Evolutionary conservation across 495 filamentous ascomycete species (phyloP), one percentile per base, ranked within the genome.

Genomic region (Astrothelium macrocarpum): DNA sequence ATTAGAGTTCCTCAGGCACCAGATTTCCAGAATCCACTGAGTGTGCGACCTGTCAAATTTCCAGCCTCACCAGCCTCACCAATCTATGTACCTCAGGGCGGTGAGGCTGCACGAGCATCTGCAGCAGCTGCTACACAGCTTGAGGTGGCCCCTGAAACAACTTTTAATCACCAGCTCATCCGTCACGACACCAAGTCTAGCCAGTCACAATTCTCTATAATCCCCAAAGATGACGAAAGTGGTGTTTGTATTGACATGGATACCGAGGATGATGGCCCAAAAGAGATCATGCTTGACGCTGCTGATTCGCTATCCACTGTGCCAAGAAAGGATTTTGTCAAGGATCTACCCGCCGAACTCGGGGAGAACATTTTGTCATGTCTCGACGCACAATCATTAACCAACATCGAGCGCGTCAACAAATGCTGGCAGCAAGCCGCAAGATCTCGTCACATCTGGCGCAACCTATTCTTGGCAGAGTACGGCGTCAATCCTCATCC

Each of bases 391-490:
- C 58, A 76, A 23, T 86, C 86, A 0, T 78, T 96, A 56, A 77
- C 81, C 46, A 79, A 79, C 10, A 78, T 82, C 4, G 81, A 85
- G 68, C 72, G 77, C 20, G 89, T 94, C 2, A 89, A 83, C 23
- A 76, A 72, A 42, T 63, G 69, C 43, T 96, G 91, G 91, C 66
- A 78, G 64, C 67, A 71, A n/a, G 76, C 84, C 31, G 81, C 84
- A 28, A 78, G 79, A 32, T 87, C 85, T 31, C 81, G 80, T 49
- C 82, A 88, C 65, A 82, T 95, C 42, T 96, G 91, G 91, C 84
- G 84, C 49, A 80, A 84, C 60, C 87, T 88, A 0, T 96, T 94
- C 72, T 78, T 88, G 56, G 78, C 80, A 20, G 82, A 86, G 67
- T 90, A 87, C 63, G 60, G 68, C 39, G 69, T 67, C 67, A 53